phyloP scores from a whole-genome alignment of 495 filamentous ascomycete genomes.

The Endocarpon pusillum region DNA sequence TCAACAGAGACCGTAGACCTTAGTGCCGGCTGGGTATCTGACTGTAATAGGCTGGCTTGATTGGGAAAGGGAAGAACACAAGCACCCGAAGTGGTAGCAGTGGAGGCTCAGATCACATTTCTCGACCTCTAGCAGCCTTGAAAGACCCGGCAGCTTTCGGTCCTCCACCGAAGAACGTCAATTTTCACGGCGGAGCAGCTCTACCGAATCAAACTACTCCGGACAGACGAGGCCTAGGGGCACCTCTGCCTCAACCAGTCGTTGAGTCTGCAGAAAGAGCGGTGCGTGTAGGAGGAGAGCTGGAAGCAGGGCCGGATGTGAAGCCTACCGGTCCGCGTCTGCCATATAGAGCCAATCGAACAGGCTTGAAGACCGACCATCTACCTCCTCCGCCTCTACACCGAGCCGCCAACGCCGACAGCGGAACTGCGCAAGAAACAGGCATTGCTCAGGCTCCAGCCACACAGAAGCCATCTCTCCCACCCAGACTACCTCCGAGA shows the following conservation, averaged over 20 bases:
- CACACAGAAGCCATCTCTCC: slow-evolving; percentile 37
- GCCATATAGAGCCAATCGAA: slow-evolving; percentile 54
- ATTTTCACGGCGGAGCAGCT: slow-evolving; percentile 33
- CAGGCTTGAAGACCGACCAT: slow-evolving; percentile 47
- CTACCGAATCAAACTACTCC: slow-evolving; percentile 30
- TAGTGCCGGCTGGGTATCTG: too few species aligned
- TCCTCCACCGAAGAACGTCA: slow-evolving; percentile 61
- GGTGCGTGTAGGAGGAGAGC: slow-evolving; percentile 18
- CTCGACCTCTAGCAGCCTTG: slow-evolving; percentile 56
- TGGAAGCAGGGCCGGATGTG: slow-evolving; percentile 21
- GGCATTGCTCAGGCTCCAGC: slow-evolving; percentile 15
- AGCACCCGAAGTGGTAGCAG: slow-evolving; percentile 14
- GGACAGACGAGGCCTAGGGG: slow-evolving; percentile 29
- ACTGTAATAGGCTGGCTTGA: slow-evolving; percentile 34
- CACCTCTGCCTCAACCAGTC: slow-evolving; percentile 27
- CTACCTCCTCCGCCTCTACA: slow-evolving; percentile 56
- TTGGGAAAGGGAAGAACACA: slow-evolving; percentile 35
- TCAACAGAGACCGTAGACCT: too few species aligned
- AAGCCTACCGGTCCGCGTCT: slow-evolving; percentile 37
- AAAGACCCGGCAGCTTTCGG: slow-evolving; percentile 73
- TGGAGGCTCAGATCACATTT: slow-evolving; percentile 36
- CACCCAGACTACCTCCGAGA: slow-evolving; percentile 63
- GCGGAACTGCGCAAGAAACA: too few species aligned
- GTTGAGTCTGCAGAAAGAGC: slow-evolving; percentile 24
- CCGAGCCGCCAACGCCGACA: slow-evolving; percentile 22